Conservation (phyloP, 345 rosid species). For the Gossypium raimondii region DNA sequence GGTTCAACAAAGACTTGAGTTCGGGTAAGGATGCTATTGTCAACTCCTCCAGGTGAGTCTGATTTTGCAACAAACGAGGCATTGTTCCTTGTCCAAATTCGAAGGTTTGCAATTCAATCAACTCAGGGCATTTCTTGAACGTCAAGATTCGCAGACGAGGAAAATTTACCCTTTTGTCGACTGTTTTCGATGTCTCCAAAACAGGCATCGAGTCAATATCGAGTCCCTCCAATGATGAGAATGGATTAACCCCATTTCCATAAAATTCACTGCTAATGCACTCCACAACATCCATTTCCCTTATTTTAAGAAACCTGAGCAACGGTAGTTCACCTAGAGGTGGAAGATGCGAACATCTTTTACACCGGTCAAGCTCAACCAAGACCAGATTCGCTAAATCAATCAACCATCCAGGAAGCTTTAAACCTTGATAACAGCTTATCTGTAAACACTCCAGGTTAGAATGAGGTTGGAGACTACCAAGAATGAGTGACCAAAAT, state of each 20-base stretch:
- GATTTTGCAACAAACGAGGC: background rate
- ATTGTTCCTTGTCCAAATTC: background rate
- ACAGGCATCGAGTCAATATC: background rate
- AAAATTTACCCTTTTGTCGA: background rate
- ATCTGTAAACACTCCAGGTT: background rate
- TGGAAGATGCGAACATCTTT: slow-evolving; percentile 8
- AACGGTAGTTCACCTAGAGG: slow-evolving; percentile 5
- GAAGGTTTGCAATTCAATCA: background rate
- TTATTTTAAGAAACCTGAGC: slow-evolving; percentile 1
- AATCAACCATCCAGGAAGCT: background rate
- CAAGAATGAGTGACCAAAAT: background rate
- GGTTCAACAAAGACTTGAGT: background rate
- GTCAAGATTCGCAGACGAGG: background rate
- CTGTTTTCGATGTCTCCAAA: slow-evolving; percentile 1
- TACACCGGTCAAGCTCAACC: background rate
- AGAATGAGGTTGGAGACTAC: slow-evolving; percentile 16
- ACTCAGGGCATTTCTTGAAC: background rate
- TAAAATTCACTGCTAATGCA: slow-evolving; percentile 6
- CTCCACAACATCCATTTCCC: background rate
- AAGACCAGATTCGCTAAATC: background rate
- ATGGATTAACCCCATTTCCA: background rate
- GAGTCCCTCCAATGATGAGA: slow-evolving; percentile 4
- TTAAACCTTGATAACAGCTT: slow-evolving; percentile 5
- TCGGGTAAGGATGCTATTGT: background rate
- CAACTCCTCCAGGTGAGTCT: background rate